Conservation (phyloP, 176 grass and related monocot species). For the Musa schizocarpa region DNA sequence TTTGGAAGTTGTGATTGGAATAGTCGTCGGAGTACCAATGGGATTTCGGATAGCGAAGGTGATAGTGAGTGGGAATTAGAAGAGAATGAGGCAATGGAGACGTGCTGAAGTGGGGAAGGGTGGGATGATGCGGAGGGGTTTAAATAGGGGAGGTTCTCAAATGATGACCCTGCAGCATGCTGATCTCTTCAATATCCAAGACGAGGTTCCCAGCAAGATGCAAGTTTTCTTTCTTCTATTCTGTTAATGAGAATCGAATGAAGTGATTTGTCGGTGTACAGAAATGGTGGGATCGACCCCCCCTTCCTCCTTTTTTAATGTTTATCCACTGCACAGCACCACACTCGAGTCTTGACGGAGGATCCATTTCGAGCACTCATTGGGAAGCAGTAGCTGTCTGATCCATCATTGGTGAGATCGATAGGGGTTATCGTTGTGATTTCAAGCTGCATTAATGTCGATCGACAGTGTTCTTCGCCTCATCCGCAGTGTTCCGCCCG, state of each 20-base stretch:
- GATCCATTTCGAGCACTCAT: neutral
- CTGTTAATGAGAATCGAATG: too few relatives aligned
- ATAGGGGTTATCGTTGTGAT: neutral
- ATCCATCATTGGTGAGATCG: neutral
- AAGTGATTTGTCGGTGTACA: too few relatives aligned
- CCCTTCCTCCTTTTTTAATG: too few relatives aligned
- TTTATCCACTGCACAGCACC: too few relatives aligned
- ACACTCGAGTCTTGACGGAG: too few relatives aligned
- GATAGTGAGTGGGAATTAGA: slow-evolving; percentile 2
- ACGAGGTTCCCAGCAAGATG: too few relatives aligned
- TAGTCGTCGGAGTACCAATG: neutral
- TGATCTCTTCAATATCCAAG: too few relatives aligned
- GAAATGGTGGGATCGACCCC: too few relatives aligned
- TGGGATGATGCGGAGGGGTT: neutral
- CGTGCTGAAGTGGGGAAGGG: slow-evolving; percentile 1
- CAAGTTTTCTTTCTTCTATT: too few relatives aligned
- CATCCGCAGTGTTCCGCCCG: neutral
- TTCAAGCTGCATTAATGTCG: slow-evolving; percentile 1
- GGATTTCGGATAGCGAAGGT: neutral
- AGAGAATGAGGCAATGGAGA: neutral
- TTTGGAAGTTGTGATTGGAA: neutral
- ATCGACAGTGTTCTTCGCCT: neutral
- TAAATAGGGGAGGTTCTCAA: neutral
- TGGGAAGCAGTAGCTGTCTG: neutral
- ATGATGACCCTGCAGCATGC: neutral